Conservation (phyloP, 1,139 yeast genomes). For the Magnusiomyces tetraspermus region DNA sequence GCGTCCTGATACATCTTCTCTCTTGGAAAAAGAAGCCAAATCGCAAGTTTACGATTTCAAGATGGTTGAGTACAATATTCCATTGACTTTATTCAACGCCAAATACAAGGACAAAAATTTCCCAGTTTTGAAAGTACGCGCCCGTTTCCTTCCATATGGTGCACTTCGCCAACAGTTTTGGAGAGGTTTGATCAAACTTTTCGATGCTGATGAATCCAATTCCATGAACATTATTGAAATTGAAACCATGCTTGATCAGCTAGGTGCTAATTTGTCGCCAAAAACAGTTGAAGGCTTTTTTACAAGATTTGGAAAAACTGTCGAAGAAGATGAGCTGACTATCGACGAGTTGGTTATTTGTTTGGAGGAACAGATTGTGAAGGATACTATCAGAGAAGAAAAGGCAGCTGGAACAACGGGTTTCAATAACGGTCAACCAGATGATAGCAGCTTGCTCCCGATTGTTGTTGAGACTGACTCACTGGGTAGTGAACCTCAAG, state of each 20-base stretch:
- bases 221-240: conserved; percentile 48
- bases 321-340: conserved; percentile 47
- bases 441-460: no score
- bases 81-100: conserved; percentile 31
- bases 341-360: conserved; percentile 51
- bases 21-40: neutral
- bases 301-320: conserved; percentile 35
- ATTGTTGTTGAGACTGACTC: no score
- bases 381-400: conserved; percentile 19
- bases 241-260: conserved; percentile 48
- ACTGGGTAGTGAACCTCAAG: no score
- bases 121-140: conserved; percentile 53
- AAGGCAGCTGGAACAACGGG: neutral
- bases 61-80: conserved; percentile 27
- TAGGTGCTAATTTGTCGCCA: conserved; percentile 51
- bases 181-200: conserved; percentile 52
- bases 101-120: conserved; percentile 33
- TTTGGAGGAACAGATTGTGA: conserved; percentile 36
- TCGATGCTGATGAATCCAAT: conserved; percentile 38
- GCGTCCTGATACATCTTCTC: neutral
- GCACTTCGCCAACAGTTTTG: conserved; percentile 61
- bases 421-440: neutral
- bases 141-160: conserved; percentile 60
- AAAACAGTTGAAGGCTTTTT: conserved; percentile 41
- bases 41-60: conserved; percentile 12